A percentile compares a stretch with the other conserved stretches of the same genome.
These are phyloP conservation scores for Entoloma clypeatum DNA, from an alignment of 1,284 basidiomycete genomes.

Conservation along the genomic window DNA sequence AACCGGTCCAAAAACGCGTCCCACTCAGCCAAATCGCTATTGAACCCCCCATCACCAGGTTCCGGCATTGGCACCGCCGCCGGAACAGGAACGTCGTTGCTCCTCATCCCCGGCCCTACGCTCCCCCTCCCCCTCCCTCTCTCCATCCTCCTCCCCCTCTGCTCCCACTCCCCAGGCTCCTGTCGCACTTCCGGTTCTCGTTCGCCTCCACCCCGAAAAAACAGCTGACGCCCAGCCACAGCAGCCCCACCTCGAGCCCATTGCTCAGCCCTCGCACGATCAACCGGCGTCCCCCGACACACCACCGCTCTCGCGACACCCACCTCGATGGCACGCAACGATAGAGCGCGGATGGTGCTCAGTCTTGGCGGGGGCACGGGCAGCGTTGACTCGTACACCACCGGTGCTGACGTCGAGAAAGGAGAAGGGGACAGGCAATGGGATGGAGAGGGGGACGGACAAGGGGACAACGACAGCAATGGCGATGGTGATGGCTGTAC, in stretches of 20 bases:
- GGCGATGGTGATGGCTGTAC: too few species aligned
- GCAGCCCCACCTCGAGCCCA: too few species aligned
- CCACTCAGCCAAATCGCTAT: conserved; percentile 17
- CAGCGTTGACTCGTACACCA: conserved; percentile 20
- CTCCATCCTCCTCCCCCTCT: conserved; percentile 9
- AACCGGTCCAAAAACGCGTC: conserved; percentile 23
- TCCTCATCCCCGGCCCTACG: conserved; percentile 9
- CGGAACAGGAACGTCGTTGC: conserved; percentile 9
- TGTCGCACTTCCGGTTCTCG: not conserved
- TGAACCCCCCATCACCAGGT: conserved; percentile 2
- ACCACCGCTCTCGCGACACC: conserved; percentile 9
- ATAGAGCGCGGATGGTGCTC: conserved; percentile 22
- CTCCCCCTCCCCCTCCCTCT: conserved; percentile 6
- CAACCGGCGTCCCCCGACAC: conserved; percentile 23
- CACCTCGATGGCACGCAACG: conserved; percentile 13
- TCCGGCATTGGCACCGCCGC: conserved; percentile 12
- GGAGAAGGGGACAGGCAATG: not conserved
- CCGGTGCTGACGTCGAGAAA: conserved; percentile 14
- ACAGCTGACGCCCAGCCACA: conserved; percentile 3
- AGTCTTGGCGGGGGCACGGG: conserved; percentile 28
- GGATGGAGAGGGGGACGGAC: not conserved
- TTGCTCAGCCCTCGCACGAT: conserved; percentile 16
- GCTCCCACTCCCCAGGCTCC: not conserved
- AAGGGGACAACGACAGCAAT: too few species aligned
- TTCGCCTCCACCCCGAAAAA: conserved; percentile 1